Conservation (phyloP, 2,329 filamentous ascomycete genomes). For the Diaporthe aspalathi region DNA sequence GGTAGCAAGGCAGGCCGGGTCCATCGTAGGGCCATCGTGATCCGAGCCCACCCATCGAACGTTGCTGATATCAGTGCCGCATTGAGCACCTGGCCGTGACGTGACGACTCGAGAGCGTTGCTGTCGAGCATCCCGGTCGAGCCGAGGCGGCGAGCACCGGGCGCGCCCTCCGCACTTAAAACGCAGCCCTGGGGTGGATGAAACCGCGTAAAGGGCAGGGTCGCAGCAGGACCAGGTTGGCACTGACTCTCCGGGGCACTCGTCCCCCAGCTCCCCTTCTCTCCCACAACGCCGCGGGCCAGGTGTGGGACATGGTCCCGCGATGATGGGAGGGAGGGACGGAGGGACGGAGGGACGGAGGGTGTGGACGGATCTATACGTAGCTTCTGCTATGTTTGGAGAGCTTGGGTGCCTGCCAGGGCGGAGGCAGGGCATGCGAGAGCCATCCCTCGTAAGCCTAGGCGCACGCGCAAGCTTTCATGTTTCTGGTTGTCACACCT, state of each 20-base stretch:
- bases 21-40: not conserved
- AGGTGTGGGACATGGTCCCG: slow-evolving; percentile 5
- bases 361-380: not conserved
- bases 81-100: slow-evolving; percentile 8
- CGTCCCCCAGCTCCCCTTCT: not conserved
- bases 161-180: slow-evolving; percentile 16
- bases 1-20: not conserved
- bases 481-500: slow-evolving; percentile 30
- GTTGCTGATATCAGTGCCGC: slow-evolving; percentile 14
- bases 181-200: slow-evolving; percentile 21
- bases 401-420: slow-evolving; percentile 19
- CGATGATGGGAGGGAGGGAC: not conserved
- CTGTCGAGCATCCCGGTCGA: slow-evolving; percentile 6
- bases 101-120: slow-evolving; percentile 2
- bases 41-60: slow-evolving; percentile 8
- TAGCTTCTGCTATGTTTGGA: not conserved
- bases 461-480: slow-evolving; percentile 5
- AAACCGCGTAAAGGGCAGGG: slow-evolving; percentile 21
- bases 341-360: not conserved
- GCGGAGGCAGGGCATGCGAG: slow-evolving; percentile 21
- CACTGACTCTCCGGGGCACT: slow-evolving; percentile 12
- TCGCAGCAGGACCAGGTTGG: slow-evolving; percentile 21
- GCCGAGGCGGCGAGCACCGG: slow-evolving; percentile 3
- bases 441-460: not conserved
- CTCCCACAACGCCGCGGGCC: not conserved